These are phyloP conservation scores for Jasminum sambac DNA, from an alignment of 257 asterid species.

Conservation along the genomic window DNA sequence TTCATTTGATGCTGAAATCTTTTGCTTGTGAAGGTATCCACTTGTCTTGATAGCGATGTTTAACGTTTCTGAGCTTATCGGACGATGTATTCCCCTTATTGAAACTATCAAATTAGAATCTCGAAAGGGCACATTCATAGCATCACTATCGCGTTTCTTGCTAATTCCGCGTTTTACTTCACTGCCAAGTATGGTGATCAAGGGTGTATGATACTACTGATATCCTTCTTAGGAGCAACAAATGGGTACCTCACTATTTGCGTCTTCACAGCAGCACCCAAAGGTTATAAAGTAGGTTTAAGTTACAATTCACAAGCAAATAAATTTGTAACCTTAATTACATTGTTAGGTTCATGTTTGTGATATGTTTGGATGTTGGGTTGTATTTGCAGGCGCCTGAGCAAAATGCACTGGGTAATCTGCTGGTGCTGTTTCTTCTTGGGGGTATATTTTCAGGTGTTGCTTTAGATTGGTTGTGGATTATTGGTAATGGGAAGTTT, in stretches of 20 bases:
- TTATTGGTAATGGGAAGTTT: slow-evolving; percentile 57
- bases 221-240: slow-evolving; percentile 69
- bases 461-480: slow-evolving; percentile 83
- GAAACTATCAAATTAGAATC: slow-evolving; percentile 49
- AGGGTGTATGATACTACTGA: slow-evolving; percentile 74
- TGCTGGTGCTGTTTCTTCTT: slow-evolving; percentile 67
- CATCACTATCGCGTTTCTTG: slow-evolving; percentile 51
- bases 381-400: slow-evolving; percentile 70
- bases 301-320: not conserved
- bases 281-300: slow-evolving; percentile 69
- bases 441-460: slow-evolving; percentile 71
- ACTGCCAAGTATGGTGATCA: slow-evolving; percentile 87
- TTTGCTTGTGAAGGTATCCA: slow-evolving; percentile 48
- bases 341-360: not conserved
- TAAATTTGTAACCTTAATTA: not conserved
- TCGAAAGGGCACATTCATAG: slow-evolving; percentile 55
- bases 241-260: slow-evolving; percentile 85
- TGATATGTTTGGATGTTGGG: not conserved
- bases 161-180: slow-evolving; percentile 80
- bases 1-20: not conserved
- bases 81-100: slow-evolving; percentile 63
- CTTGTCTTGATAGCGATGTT: slow-evolving; percentile 72
- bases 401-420: slow-evolving; percentile 85
- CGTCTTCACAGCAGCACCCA: slow-evolving; percentile 68
- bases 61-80: slow-evolving; percentile 65